Conservation (phyloP, 2,329 filamentous ascomycete genomes). For the Botrytis aclada region DNA sequence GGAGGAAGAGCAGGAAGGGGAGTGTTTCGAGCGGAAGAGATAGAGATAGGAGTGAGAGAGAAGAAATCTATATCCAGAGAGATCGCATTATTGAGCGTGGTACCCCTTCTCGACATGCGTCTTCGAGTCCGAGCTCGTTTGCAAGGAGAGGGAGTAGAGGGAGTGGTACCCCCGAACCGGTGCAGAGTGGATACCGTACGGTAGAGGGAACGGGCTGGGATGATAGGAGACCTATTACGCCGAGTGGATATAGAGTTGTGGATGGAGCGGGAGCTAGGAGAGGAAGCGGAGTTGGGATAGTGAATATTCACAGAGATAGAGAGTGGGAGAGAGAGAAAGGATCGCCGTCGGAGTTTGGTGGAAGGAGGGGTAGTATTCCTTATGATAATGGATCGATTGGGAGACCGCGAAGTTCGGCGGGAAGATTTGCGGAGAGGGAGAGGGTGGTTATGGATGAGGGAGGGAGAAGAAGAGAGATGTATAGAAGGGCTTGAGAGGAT, state of each 20-base stretch:
- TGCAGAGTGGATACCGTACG: not conserved
- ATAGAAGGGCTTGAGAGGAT: not conserved
- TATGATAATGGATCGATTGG: not conserved
- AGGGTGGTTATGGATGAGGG: constrained; percentile 10
- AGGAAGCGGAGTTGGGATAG: not conserved
- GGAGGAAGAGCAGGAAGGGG: not conserved
- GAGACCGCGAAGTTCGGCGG: not conserved
- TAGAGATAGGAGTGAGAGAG: not conserved
- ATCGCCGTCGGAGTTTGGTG: not conserved
- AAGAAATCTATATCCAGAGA: constrained; percentile 9
- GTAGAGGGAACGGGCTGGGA: constrained; percentile 11
- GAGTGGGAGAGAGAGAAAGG: not conserved
- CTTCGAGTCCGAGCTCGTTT: constrained; percentile 1
- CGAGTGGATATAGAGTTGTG: constrained; percentile 11
- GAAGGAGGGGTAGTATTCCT: not conserved
- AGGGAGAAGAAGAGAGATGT: constrained; percentile 4
- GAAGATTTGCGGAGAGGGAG: constrained; percentile 7
- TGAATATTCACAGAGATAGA: not conserved
- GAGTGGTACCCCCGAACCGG: not conserved
- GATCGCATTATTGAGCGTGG: constrained; percentile 14
- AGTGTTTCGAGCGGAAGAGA: constrained; percentile 1
- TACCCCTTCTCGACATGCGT: not conserved
- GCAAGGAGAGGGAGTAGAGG: not conserved
- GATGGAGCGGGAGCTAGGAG: not conserved
- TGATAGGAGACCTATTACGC: not conserved